These are phyloP conservation scores for Comarum palustre DNA, from an alignment of 306 rosid species.

Conservation along the genomic window DNA sequence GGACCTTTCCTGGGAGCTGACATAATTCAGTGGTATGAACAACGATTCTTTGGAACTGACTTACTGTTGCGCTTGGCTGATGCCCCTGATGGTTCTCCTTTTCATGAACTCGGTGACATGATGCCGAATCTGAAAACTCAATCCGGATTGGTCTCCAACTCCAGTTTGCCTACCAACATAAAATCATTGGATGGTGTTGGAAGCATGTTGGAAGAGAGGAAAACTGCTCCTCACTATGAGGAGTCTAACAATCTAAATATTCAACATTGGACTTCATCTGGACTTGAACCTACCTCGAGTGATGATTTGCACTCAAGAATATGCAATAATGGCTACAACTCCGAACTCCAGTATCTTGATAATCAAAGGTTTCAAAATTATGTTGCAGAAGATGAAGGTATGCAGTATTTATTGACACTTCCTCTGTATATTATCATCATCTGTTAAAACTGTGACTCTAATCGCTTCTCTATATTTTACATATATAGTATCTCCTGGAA, in stretches of 20 bases:
- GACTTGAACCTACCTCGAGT: constrained; percentile 34
- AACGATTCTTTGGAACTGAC: constrained; percentile 59
- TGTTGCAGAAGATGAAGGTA: constrained; percentile 49
- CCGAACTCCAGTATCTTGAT: constrained; percentile 40
- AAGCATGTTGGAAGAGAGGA: constrained; percentile 42
- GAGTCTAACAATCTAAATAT: constrained; percentile 35
- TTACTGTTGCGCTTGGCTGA: constrained; percentile 60
- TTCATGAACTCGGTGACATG: constrained; percentile 57
- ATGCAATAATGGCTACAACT: constrained; percentile 32
- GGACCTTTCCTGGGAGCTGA: constrained; percentile 76
- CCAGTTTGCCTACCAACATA: constrained; percentile 35
- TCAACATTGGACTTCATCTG: constrained; percentile 45
- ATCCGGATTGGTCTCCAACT: constrained; percentile 33
- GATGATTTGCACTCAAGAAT: constrained; percentile 32
- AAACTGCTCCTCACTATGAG: constrained; percentile 29
- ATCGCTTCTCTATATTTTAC: constrained; percentile 22
- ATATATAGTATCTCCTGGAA: constrained; percentile 42
- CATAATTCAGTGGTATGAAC: constrained; percentile 68
- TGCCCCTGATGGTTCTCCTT: constrained; percentile 54
- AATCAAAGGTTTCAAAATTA: constrained; percentile 40
- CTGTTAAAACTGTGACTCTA: not conserved
- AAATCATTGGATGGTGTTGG: constrained; percentile 41
- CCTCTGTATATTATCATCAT: constrained; percentile 12
- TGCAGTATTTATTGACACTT: constrained; percentile 12
- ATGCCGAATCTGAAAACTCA: constrained; percentile 58